Percentiles rank a stretch among this genome's conserved stretches.
These are phyloP conservation scores for Pinus taeda DNA, from an alignment of 75 land plant species.

Conservation along the genomic window DNA sequence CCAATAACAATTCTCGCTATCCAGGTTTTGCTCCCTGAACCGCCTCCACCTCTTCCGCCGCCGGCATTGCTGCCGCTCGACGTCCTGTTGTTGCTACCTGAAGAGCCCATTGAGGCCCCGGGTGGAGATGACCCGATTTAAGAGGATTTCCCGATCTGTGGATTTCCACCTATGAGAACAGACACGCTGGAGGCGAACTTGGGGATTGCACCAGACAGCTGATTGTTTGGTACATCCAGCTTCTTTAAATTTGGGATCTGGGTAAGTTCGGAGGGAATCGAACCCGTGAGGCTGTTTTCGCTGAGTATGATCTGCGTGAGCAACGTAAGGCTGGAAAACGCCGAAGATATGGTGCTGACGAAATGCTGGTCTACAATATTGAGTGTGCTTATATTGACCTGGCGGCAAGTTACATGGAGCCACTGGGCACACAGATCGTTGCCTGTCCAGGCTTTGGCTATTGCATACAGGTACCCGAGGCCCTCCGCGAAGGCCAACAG, in stretches of 20 bases:
- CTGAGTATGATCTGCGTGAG: slow-evolving; percentile 48
- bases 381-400: slow-evolving; percentile 18
- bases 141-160: background rate
- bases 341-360: slow-evolving; percentile 59
- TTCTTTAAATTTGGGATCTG: slow-evolving; percentile 28
- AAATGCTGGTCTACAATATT: slow-evolving; percentile 40
- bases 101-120: too few relatives aligned
- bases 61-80: background rate
- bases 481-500: slow-evolving; percentile 33
- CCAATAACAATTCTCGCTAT: too few relatives aligned
- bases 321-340: slow-evolving; percentile 38
- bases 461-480: slow-evolving; percentile 35
- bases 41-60: background rate
- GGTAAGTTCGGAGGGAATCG: slow-evolving; percentile 61
- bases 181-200: slow-evolving; percentile 21
- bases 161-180: slow-evolving; percentile 28
- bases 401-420: slow-evolving; percentile 48
- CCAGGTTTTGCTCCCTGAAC: slow-evolving; percentile 6
- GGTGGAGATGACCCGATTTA: too few relatives aligned
- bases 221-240: slow-evolving; percentile 59
- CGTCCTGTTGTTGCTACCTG: too few relatives aligned
- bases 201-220: slow-evolving; percentile 47
- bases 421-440: slow-evolving; percentile 67
- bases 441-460: slow-evolving; percentile 60
- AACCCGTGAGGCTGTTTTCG: slow-evolving; percentile 56